Evolutionary conservation across 176 grass and related monocot species (phyloP), one percentile per base, ranked within the genome.

Genomic region (Secale cereale): DNA sequence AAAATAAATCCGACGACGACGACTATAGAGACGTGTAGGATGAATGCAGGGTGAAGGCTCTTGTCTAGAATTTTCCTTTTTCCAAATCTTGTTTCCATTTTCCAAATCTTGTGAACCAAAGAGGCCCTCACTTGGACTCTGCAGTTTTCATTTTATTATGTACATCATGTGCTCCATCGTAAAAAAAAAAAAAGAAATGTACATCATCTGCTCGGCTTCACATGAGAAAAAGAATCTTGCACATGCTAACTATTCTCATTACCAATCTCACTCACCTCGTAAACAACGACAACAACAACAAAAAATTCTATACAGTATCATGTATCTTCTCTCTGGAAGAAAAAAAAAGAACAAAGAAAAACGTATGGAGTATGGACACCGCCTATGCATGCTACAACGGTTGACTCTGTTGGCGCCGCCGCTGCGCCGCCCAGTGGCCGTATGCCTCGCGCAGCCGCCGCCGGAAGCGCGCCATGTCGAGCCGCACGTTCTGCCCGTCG

Each of bases 401-500:
- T 33, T 29, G 67, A 10, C 35, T 60, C 61, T 17, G 54, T 16
- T 68, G 48, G 48, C 48, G 48, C 48, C 48, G 48, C 48, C 48
- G 80, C 87, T 78, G 88, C 82, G 45, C 65, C 59, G 82, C 70
- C 78, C 89, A 82, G 74, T 91, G 84, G 23, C 23, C 68, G 45
- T 86, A 83, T 0, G 89, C 94, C 22, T 87, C 30, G 33, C 80
- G 74, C 79, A 93, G 70, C 65, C 75, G 85, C 25, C 75, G 90
- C 1, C 94, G 74, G 78, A 97, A 97, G 17, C 91, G 64, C 0
- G 37, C 57, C 74, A 97, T 81, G 88, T 97, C 89, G 2, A 97
- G 76, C 8, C 86, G 81, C 22, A 97, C 89, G 63, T 86, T 97
- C 77, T 97, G 94, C 30, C 87, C 89, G 46, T 93, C 91, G 13